A percentile compares a stretch with the other conserved stretches of the same genome.
These are phyloP conservation scores for Cyclotella kingstonii DNA, from an alignment of 108 stramenopile genomes.

Conservation along the genomic window DNA sequence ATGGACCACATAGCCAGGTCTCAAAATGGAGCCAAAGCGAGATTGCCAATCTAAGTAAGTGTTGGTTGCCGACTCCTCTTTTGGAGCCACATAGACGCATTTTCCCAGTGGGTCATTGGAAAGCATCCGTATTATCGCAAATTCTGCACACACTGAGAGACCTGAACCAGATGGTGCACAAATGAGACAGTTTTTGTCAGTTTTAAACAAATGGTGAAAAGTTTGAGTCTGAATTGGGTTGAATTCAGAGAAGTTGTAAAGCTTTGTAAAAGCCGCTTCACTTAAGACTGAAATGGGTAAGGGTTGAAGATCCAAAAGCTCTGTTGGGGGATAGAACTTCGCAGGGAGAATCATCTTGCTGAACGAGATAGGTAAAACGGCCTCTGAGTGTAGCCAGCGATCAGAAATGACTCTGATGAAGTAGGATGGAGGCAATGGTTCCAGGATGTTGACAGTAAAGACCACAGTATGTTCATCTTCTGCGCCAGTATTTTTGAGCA, in stretches of 20 bases:
- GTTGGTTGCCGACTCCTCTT: slow-evolving; percentile 78
- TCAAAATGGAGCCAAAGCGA: slow-evolving; percentile 76
- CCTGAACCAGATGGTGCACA: slow-evolving; percentile 96
- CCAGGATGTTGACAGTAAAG: slow-evolving; percentile 93
- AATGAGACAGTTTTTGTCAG: slow-evolving; percentile 87
- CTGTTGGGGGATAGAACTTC: slow-evolving; percentile 94
- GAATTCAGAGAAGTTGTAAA: slow-evolving; percentile 80
- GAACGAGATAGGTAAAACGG: slow-evolving; percentile 93
- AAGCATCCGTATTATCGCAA: slow-evolving; percentile 94
- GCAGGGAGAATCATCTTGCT: slow-evolving; percentile 94
- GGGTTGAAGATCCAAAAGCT: slow-evolving; percentile 96
- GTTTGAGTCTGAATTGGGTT: slow-evolving; percentile 98
- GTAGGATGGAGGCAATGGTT: slow-evolving; percentile 96
- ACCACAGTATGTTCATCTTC: slow-evolving; percentile 89
- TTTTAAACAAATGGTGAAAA: slow-evolving; percentile 93
- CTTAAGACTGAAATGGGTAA: slow-evolving; percentile 83
- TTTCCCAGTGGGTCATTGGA: slow-evolving; percentile 69
- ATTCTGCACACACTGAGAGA: slow-evolving; percentile 88
- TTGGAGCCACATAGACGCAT: slow-evolving; percentile 93
- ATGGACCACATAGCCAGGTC: slow-evolving; percentile 58
- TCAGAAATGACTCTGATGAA: slow-evolving; percentile 94
- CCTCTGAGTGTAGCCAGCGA: slow-evolving; percentile 94
- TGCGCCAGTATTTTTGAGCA: slow-evolving; percentile 66
- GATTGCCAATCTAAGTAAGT: slow-evolving; percentile 69
- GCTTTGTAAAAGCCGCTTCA: slow-evolving; percentile 65